A percentile compares a stretch with the other conserved stretches of the same genome.
These are phyloP conservation scores for Fusarium sp. DNA, from an alignment of 2,329 filamentous ascomycete species.

Conservation along the genomic window DNA sequence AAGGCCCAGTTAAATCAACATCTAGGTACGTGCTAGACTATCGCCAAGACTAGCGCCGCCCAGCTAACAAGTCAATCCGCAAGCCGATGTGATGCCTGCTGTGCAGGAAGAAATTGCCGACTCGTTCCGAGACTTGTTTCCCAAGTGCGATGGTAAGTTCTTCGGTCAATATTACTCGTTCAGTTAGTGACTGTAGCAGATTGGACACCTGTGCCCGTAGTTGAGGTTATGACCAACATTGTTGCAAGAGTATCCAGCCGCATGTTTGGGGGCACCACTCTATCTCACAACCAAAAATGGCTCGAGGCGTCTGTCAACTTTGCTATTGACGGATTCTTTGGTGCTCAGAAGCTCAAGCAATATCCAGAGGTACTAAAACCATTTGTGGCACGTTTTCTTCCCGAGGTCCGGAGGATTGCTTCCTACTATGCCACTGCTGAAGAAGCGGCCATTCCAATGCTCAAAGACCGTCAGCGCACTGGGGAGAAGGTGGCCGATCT, in stretches of 20 bases:
- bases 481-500: conserved; percentile 35
- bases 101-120: conserved; percentile 45
- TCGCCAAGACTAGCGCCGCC: no score
- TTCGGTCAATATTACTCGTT: no score
- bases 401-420: not conserved
- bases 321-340: conserved; percentile 49
- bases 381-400: not conserved
- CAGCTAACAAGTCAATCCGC: not conserved
- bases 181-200: conserved; percentile 19
- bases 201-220: conserved; percentile 46
- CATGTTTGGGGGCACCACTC: conserved; percentile 48
- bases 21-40: conserved; percentile 20
- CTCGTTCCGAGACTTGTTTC: conserved; percentile 40
- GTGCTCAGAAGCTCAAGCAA: conserved; percentile 39
- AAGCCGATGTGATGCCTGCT: conserved; percentile 29
- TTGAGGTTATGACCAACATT: conserved; percentile 44
- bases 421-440: not conserved
- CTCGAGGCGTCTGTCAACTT: conserved; percentile 49
- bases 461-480: not conserved
- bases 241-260: conserved; percentile 50
- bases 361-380: conserved; percentile 24
- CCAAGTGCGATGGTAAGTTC: conserved; percentile 29
- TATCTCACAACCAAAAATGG: conserved; percentile 51
- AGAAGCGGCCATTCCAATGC: not conserved
- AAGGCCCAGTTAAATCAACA: conserved; percentile 47